phyloP scores from a whole-genome alignment of 1,139 yeast species.

The Magnusiomyces suaveolens region DNA sequence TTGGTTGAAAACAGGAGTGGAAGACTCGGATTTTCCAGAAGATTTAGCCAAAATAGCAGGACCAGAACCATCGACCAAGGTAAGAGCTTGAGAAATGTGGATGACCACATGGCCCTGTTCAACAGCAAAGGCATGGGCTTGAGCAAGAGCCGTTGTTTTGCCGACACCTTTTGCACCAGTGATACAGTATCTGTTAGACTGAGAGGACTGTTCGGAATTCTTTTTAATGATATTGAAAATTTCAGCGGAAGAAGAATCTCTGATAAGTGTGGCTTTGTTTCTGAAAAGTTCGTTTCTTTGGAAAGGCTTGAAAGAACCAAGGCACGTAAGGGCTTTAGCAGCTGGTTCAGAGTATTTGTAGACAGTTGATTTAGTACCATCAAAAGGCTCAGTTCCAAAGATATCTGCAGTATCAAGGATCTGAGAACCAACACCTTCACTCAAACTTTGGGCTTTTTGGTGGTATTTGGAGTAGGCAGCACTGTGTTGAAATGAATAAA shows the following conservation, averaged over 20 bases:
- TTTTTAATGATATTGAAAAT: conserved; percentile 28
- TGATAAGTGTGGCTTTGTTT: conserved; percentile 39
- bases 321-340: conserved; percentile 27
- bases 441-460: conserved; percentile 19
- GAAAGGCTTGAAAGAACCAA: conserved; percentile 41
- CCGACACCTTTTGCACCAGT: conserved; percentile 74
- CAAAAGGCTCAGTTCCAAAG: conserved; percentile 8
- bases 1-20: conserved; percentile 50
- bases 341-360: conserved; percentile 21
- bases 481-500: conserved; percentile 18
- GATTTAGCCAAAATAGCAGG: conserved; percentile 51
- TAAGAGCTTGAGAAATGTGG: conserved; percentile 56
- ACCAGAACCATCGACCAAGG: conserved; percentile 58
- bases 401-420: conserved; percentile 8
- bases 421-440: conserved; percentile 13
- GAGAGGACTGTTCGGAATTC: conserved; percentile 26
- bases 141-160: conserved; percentile 65
- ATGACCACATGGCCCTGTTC: conserved; percentile 46
- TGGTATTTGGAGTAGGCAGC: conserved; percentile 26
- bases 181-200: conserved; percentile 45
- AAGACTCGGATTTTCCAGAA: conserved; percentile 11
- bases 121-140: conserved; percentile 54
- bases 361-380: conserved; percentile 14
- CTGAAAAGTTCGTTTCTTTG: conserved; percentile 47
- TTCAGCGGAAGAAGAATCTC: conserved; percentile 29